Base-by-base conservation (phyloP, 371 early-diverging fungal genomes). In the Coemansia sp. region DNA sequence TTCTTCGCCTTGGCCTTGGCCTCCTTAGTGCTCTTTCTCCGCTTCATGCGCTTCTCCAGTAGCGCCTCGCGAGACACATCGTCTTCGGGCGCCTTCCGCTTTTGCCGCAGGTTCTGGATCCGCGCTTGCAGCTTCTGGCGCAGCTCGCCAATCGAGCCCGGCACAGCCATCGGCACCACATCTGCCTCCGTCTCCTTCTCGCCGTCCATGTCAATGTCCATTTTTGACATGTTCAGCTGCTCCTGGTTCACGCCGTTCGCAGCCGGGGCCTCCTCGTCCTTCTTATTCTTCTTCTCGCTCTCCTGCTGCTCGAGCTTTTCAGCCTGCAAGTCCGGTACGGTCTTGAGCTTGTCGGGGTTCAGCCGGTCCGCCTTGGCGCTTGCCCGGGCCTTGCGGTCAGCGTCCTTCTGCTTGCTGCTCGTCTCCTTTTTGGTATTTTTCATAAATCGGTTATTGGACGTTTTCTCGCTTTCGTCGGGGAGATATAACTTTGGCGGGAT, bases 21-120 rank as follows among this genome's bases (percentile, higher is more conserved):
- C 64, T 85, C 82, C 70, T 92, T 87, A 55, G 85, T 80, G 59
- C 86, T 86, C 75, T 87, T 85, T 80, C 90, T 90, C 77, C 87
- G 84, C 80, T 88, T 87, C 69, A 85, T 75, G 65, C 94, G 87
- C 68, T 84, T 86, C 65, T 89, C 86, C 57, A 93, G 73, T 52
- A 93, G 84, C 13, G 89, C 90, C 39, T 78, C 89, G 20, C 92
- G 83, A 51, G 88, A 86, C 34, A 81, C 83, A 43, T 67, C 77
- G 51, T 80, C 82, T 43, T 80, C 77, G 6, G 79, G 79, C 20
- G 83, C 87, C 62, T 88, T 87, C 55, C 93, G 85, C 60, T 87
- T 87, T 58, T 85, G 74, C 47, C 90, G 87, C 63, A 90, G 67
- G 50, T 80, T 79, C 35, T 80, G 83, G 59, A 93, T 89, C 41